Evolutionary conservation across 495 filamentous ascomycete genomes (phyloP).

Genomic region (Aspergillus saccharolyticus): DNA sequence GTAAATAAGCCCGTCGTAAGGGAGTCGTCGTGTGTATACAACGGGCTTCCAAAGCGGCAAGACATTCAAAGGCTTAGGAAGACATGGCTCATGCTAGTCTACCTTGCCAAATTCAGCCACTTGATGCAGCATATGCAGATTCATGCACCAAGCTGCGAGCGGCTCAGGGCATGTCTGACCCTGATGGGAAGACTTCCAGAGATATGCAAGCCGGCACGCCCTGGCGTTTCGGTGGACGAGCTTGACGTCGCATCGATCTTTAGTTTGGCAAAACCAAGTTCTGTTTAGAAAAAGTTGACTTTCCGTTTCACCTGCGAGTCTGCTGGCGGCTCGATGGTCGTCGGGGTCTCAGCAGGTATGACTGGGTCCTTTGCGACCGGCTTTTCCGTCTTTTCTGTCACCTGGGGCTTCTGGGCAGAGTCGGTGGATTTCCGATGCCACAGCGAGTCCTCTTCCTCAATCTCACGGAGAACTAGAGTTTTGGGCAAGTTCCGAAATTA

Average conservation of each 20-base stretch:
- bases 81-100: background rate
- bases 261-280: background rate
- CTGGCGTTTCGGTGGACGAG: background rate
- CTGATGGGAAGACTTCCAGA: background rate
- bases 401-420: conserved; percentile 20
- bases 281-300: conserved; percentile 31
- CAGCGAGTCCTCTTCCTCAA: conserved; percentile 69
- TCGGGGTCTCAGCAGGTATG: conserved; percentile 9
- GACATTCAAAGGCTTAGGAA: background rate
- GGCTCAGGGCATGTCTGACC: background rate
- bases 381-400: conserved; percentile 6
- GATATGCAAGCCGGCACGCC: too few relatives aligned
- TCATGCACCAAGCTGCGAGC: background rate
- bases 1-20: background rate
- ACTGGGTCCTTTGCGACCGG: conserved; percentile 17
- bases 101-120: background rate
- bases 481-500: background rate
- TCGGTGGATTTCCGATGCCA: conserved; percentile 38
- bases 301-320: conserved; percentile 24
- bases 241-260: background rate
- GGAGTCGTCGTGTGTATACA: background rate
- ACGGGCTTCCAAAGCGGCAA: too few relatives aligned
- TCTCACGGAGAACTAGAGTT: conserved; percentile 63
- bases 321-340: conserved; percentile 14
- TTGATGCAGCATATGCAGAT: background rate